Base-by-base conservation (phyloP, 768 basidiomycete species). In the Tylopilus balloui region DNA sequence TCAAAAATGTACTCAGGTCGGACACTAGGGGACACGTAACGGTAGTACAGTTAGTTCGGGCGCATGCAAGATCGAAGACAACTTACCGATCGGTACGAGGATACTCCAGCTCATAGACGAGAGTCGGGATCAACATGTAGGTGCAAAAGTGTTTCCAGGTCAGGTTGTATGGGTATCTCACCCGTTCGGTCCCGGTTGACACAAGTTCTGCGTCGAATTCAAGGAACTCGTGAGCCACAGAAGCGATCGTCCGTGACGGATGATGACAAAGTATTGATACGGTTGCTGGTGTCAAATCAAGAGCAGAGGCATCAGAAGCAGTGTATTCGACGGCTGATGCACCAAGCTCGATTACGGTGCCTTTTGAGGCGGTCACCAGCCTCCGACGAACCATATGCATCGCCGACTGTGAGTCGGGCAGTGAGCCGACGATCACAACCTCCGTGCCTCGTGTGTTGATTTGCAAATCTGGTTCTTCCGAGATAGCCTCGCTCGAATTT, bases 41-140 rank as follows among this genome's bases (percentile, higher is more conserved):
- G 5, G n/a, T n/a, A n/a, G 2, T 21, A 6, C n/a, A 10, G 19
- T 61, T 1, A 61, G 35, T 15, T n/a, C 35, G 25, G 1, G 10
- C 14, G 19, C 31, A 15, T 19, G 24, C 31, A n/a, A 50, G 14
- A 32, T 20, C 29, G 20, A 23, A 25, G 35, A 12, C 17, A 42
- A 69, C 79, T 42, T 60, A 90, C 90, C 76, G 72, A 27, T 88
- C 82, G 10, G 95, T 97, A 43, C 95, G 73, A 10, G 95, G 95
- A 66, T 94, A 99, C 68, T 97, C 94, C 28, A 98, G 74, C 66
- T 98, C 93, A 62, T 99, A 99, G 7, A 97, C 93, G 36, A 99
- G 76, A 0, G 92, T 92, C 13, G 96, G 96, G 39, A 89, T 83
- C 32, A 94, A 70, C 70, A 90, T 81, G 69, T 94, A 99, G 32